Conservation (phyloP, 768 basidiomycete species). For the Ramaria sp. region DNA sequence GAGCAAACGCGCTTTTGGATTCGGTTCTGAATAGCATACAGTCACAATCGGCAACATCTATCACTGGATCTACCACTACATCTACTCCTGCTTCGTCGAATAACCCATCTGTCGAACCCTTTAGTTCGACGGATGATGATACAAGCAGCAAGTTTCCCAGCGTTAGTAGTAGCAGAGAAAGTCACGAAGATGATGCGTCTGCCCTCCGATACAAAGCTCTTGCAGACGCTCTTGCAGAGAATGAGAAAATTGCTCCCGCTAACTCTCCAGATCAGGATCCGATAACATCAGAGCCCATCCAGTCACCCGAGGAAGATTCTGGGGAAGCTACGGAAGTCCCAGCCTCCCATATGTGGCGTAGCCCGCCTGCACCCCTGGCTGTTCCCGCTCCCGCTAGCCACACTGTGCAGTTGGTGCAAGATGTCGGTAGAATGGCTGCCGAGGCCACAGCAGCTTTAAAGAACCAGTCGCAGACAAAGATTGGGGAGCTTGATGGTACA, state of each 20-base stretch:
- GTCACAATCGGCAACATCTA: constrained; percentile 1
- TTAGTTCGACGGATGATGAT: constrained; percentile 4
- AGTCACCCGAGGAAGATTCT: constrained; percentile 7
- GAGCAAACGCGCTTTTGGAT: constrained; percentile 57
- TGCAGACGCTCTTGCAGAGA: constrained; percentile 66
- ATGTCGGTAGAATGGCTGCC: constrained; percentile 57
- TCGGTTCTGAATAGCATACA: constrained; percentile 49
- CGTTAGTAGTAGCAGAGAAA: constrained; percentile 7
- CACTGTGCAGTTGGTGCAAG: constrained; percentile 44
- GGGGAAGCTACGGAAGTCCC: constrained; percentile 10
- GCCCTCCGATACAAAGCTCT: constrained; percentile 61
- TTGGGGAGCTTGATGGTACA: constrained; percentile 29
- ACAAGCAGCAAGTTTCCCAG: constrained; percentile 1
- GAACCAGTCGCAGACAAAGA: constrained; percentile 31
- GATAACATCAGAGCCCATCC: neutral
- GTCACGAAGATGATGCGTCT: constrained; percentile 4
- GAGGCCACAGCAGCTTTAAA: constrained; percentile 56
- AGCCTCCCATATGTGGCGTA: constrained; percentile 3
- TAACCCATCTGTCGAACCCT: neutral
- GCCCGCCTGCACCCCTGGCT: neutral
- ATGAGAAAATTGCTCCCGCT: constrained; percentile 19
- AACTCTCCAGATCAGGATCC: neutral
- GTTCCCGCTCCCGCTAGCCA: constrained; percentile 14
- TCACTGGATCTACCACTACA: neutral
- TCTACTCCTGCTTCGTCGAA: constrained; percentile 1